Evolutionary conservation across 345 rosid genomes (phyloP), one percentile per base, ranked within the genome.

Genomic region (Eucalyptus sideroxylon): DNA sequence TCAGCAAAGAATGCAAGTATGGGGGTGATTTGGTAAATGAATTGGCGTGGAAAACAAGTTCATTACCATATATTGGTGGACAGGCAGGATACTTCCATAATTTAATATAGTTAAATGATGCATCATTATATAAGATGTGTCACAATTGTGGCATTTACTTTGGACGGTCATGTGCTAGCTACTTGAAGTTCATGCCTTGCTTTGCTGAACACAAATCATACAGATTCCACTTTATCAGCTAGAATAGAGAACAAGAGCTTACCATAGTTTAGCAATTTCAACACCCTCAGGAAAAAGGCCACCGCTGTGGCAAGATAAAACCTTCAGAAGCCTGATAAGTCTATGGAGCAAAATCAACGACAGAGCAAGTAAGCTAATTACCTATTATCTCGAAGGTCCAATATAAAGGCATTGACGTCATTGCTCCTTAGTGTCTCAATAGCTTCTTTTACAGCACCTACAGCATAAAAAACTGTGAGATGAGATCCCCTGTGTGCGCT

Each of bases 331-430:
- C 92, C 16, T 11, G n/a, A 27, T 69, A 81, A 34, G 47, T 21
- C 24, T 16, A 59, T 90, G 87, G 87, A 86, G 69, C 59, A 47
- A 86, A 91, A 50, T 88, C 90, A 69, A 85, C 62, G 89, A 90
- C 86, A 42, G 89, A 88, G 87, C 12, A 87, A 88, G 49, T 90
- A 90, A 90, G 90, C 86, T 88, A 91, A 92, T 95, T 93, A 98
- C 99, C 99, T 96, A 88, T 98, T 98, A 90, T 98, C 99, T 90
- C 99, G 98, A 90, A 98, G 99, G 94, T 98, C 99, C 90, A 97
- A 93, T 87, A 98, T 95, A 86, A 96, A 98, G 88, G 99, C 98
- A 50, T 93, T 92, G 44, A 96, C 99, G 81, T 89, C 92, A 86
- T 93, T 93, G 80, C 95, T 94, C 95, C 94, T 94, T 87, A 98